These are phyloP conservation scores for Leucosporidium yakuticum DNA, from an alignment of 768 basidiomycete genomes.

Conservation along the genomic window DNA sequence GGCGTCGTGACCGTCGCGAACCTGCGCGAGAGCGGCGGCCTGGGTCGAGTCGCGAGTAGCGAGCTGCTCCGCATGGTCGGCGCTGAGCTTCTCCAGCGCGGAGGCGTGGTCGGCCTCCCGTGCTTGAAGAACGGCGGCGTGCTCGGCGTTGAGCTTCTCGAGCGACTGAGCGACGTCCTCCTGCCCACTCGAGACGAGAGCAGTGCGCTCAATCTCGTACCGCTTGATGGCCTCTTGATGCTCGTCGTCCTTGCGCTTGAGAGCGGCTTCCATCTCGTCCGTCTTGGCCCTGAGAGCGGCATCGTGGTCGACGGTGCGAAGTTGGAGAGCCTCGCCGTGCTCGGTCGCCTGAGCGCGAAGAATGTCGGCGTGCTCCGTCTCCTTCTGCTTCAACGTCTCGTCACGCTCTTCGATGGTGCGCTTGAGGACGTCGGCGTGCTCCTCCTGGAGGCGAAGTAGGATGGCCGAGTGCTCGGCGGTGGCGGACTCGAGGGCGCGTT, in stretches of 20 bases:
- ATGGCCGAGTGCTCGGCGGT: slow-evolving; percentile 48
- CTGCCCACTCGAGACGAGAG: background rate
- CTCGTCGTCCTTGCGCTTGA: background rate
- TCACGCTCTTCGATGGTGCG: slow-evolving; percentile 59
- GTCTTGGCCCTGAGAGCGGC: slow-evolving; percentile 64
- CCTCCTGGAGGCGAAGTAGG: slow-evolving; percentile 3
- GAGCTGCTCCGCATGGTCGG: slow-evolving; percentile 41
- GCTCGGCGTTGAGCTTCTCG: slow-evolving; percentile 61
- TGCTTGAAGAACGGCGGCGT: slow-evolving; percentile 41
- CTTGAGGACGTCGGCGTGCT: slow-evolving; percentile 45
- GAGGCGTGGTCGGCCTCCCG: slow-evolving; percentile 45
- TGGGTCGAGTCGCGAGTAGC: slow-evolving; percentile 8
- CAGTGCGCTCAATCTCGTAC: slow-evolving; percentile 14
- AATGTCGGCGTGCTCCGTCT: slow-evolving; percentile 15
- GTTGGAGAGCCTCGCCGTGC: slow-evolving; percentile 58
- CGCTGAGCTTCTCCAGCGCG: slow-evolving; percentile 2
- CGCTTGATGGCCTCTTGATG: background rate
- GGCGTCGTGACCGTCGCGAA: slow-evolving; percentile 49
- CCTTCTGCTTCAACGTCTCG: slow-evolving; percentile 3
- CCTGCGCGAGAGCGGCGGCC: slow-evolving; percentile 20
- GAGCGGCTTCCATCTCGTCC: slow-evolving; percentile 54
- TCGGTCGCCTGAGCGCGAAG: slow-evolving; percentile 45
- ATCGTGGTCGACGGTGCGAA: slow-evolving; percentile 60
- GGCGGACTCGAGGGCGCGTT: slow-evolving; percentile 38
- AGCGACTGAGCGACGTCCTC: slow-evolving; percentile 37